Base-by-base conservation (phyloP, 2,329 filamentous ascomycete genomes). In the Fusarium abutilonis region DNA sequence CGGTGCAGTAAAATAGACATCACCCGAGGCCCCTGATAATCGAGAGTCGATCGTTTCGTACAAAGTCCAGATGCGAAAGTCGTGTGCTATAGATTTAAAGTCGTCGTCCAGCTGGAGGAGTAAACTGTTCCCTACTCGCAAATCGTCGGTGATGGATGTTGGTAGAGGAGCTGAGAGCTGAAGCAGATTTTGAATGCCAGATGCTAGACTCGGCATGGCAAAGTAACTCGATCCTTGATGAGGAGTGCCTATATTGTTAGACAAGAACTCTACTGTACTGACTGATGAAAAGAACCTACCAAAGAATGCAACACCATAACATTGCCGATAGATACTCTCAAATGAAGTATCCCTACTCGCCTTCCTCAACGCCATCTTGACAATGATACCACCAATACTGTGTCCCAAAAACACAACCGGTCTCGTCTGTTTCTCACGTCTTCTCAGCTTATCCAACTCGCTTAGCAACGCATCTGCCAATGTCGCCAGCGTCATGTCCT, bases 171-270 rank as follows among this genome's bases (percentile, higher is more conserved):
- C 70, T 9, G 83, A 78, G 0, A 88, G 74, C 38, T 80, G 79
- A 6, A 88, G 76, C 6, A 87, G 67, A 4, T 72, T 73, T 45
- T 81, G 79, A 26, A 88, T 85, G 66, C 83, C 85, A 14, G 78
- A 70, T 10, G 81, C 79, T n/a, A 88, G 78, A 39, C 81, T 81
- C 0, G 77, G 77, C 76, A 85, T 86, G 2, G 85, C 85, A 62
- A 88, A 78, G 67, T 88, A 88, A 39, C 82, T 87, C 0, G 86
- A 88, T 3, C 86, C 86, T 15, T 84, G 84, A 64, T 89, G 86
- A 0, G 86, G 86, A 1, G 85, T 85, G 15, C 79, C 83, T 85
- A 47, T 1, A 2, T 11, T 4, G 19, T 70, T 10, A 70, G 67
- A 9, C 1, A 1, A 2, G 9, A 7, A 8, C 17, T 23, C 6